Evolutionary conservation across 2,329 filamentous ascomycete species (phyloP).

Genomic region (Fusarium papillatum): DNA sequence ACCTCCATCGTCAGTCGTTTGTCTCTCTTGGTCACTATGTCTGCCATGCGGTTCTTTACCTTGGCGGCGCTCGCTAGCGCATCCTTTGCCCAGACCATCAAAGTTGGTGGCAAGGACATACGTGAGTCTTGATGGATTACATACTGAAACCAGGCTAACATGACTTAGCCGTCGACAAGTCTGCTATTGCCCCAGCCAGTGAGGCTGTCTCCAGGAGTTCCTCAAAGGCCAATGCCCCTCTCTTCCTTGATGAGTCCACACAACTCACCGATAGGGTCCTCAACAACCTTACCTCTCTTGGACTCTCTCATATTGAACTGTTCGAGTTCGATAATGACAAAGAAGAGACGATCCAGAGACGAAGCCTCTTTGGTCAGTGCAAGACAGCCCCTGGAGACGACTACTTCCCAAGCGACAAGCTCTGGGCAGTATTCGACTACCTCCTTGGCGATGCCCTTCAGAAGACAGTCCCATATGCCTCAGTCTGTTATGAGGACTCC

Average conservation of each 20-base stretch:
- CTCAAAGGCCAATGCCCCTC: constrained; percentile 18
- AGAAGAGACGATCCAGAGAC: constrained; percentile 3
- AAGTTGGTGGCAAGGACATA: constrained; percentile 39
- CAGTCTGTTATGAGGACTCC: constrained; percentile 46
- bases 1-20: neutral
- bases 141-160: neutral
- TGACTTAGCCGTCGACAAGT: constrained; percentile 20
- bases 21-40: constrained; percentile 14
- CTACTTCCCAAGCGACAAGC: constrained; percentile 41
- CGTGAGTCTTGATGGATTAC: constrained; percentile 26
- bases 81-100: constrained; percentile 43
- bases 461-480: constrained; percentile 48
- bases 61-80: constrained; percentile 26
- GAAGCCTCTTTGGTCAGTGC: constrained; percentile 36
- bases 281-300: constrained; percentile 45
- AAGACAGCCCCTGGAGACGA: constrained; percentile 47
- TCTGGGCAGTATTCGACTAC: constrained; percentile 50
- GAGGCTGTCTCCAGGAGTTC: constrained; percentile 22
- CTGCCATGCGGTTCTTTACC: constrained; percentile 28
- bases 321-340: constrained; percentile 48
- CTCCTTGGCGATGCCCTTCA: constrained; percentile 49
- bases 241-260: constrained; percentile 41
- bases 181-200: constrained; percentile 40
- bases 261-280: constrained; percentile 52
- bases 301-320: constrained; percentile 47